phyloP scores from a whole-genome alignment of 148 eudicot genomes.

The Rhododendron kiyosumense region DNA sequence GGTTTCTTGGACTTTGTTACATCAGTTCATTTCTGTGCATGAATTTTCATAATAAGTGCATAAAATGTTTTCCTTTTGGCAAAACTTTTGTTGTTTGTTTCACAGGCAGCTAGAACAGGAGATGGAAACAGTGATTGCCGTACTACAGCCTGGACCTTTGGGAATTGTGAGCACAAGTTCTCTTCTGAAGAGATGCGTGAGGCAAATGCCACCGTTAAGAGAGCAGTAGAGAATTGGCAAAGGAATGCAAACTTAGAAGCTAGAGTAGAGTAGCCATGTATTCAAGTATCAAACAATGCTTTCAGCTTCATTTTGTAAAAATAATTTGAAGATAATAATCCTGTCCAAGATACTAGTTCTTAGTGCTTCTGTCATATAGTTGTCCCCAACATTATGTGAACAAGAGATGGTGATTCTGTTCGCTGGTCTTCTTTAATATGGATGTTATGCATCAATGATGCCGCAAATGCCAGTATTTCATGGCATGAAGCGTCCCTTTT shows the following conservation, averaged over 20 bases:
- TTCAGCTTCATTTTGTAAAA: not conserved
- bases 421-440: not conserved
- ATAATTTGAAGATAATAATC: not conserved
- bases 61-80: not conserved
- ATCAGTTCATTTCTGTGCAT: not conserved
- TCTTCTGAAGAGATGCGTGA: constrained; percentile 64
- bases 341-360: not conserved
- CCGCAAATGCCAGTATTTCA: not conserved
- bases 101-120: constrained; percentile 85
- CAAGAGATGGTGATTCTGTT: not conserved
- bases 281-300: constrained; percentile 19
- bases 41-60: not conserved
- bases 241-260: constrained; percentile 54
- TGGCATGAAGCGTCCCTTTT: not conserved
- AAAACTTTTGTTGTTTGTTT: not conserved
- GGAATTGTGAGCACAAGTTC: constrained; percentile 86
- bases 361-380: not conserved
- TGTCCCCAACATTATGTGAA: not conserved
- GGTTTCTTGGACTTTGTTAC: not conserved
- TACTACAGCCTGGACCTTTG: constrained; percentile 86
- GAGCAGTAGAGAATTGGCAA: constrained; percentile 75
- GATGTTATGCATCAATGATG: not conserved
- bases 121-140: constrained; percentile 85
- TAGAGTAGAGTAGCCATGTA: constrained; percentile 39
- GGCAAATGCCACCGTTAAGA: constrained; percentile 55